Percentiles rank a stretch among this genome's conserved stretches.
These are phyloP conservation scores for Quercus tomentella DNA, from an alignment of 331 rosid genomes.

Conservation along the genomic window DNA sequence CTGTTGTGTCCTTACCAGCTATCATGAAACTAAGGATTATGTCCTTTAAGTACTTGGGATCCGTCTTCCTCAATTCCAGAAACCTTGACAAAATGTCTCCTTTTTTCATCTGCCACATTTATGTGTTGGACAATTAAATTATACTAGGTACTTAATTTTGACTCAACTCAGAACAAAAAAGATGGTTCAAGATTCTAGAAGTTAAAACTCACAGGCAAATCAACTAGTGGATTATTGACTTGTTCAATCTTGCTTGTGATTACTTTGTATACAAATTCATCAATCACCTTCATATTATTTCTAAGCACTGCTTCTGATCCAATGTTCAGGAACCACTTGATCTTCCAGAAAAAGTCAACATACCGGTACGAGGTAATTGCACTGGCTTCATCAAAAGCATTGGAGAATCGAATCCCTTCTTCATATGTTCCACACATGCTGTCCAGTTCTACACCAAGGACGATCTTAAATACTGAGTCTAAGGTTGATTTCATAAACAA, in stretches of 20 bases:
- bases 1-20: slow-evolving; percentile 89
- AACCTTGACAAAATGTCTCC: slow-evolving; percentile 76
- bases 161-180: no score
- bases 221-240: slow-evolving; percentile 35
- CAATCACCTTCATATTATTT: slow-evolving; percentile 34
- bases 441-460: slow-evolving; percentile 77
- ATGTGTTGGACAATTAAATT: neutral
- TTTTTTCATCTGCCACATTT: slow-evolving; percentile 34
- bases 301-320: slow-evolving; percentile 71
- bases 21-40: slow-evolving; percentile 66
- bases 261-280: slow-evolving; percentile 59
- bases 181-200: no score
- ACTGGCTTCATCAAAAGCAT: slow-evolving; percentile 74
- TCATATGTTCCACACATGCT: slow-evolving; percentile 77
- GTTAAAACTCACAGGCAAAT: slow-evolving; percentile 36
- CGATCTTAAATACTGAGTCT: slow-evolving; percentile 82
- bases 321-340: slow-evolving; percentile 70
- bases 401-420: slow-evolving; percentile 59
- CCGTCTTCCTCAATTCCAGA: slow-evolving; percentile 36
- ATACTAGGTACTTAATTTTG: neutral
- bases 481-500: slow-evolving; percentile 61
- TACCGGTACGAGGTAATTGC: slow-evolving; percentile 53
- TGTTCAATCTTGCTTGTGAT: slow-evolving; percentile 47
- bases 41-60: slow-evolving; percentile 55
- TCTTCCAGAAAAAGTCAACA: slow-evolving; percentile 73